phyloP scores from a whole-genome alignment of 306 rosid species.

The Myrica gale region DNA sequence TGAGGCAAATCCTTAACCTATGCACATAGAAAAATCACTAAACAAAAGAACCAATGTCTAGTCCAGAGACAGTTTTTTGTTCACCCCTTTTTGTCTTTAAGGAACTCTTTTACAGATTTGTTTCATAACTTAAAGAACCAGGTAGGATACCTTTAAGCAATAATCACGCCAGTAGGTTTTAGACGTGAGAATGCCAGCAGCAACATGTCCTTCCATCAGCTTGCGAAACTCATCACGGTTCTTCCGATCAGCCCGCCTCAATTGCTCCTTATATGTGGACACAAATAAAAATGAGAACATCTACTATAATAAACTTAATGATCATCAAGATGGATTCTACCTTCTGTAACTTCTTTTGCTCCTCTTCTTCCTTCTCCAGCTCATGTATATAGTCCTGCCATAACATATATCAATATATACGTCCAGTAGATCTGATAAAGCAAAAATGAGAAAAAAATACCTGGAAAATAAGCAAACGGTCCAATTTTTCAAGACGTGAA shows the following conservation, averaged over 20 bases:
- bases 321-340: conserved; percentile 34
- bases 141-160: conserved; percentile 65
- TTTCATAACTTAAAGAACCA: conserved; percentile 10
- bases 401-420: conserved; percentile 32
- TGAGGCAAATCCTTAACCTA: conserved; percentile 89
- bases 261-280: conserved; percentile 40
- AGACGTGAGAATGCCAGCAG: conserved; percentile 69
- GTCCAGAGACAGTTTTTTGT: conserved; percentile 15
- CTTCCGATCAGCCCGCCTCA: conserved; percentile 86
- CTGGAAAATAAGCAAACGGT: conserved; percentile 90
- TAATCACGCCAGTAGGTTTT: conserved; percentile 90
- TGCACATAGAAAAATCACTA: conserved; percentile 20
- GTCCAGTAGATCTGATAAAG: conserved; percentile 25
- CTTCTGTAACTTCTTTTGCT: conserved; percentile 79
- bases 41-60: conserved; percentile 17
- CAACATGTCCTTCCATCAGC: conserved; percentile 77
- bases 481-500: conserved; percentile 84
- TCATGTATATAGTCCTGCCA: conserved; percentile 94
- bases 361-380: conserved; percentile 95
- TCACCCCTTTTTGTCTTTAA: not conserved
- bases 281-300: conserved; percentile 28
- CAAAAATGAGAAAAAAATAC: conserved; percentile 38
- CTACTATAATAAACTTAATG: conserved; percentile 23
- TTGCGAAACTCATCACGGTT: conserved; percentile 93
- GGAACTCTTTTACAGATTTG: conserved; percentile 23